Evolutionary conservation across 2,329 filamentous ascomycete species (phyloP), one percentile per base, ranked within the genome.

Genomic region (Trichoderma aggressivum): DNA sequence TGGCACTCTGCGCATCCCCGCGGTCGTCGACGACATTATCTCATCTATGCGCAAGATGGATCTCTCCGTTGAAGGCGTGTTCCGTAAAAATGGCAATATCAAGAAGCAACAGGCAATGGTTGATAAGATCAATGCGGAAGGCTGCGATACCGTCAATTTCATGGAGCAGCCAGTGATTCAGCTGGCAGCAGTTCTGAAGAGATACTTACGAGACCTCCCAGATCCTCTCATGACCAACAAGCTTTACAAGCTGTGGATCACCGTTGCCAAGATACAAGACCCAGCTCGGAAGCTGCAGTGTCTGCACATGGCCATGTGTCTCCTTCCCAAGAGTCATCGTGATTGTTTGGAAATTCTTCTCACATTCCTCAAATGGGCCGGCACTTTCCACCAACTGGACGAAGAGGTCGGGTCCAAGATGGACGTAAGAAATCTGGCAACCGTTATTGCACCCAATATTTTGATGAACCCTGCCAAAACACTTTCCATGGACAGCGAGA

Each of bases 51-150:
- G 94, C 76, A 96, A 95, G 81, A 98, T 99, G 94, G 96, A 99
- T 80, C 94, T 99, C 84, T 98, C 95, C 2, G 94, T 99, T 1
- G 96, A 99, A 81, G 96, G 96, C 77, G 94, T 99, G 26, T 99
- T 99, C 88, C 91, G 96, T 76, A 99, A 99, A 87, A 99, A 98
- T 77, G 96, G 96, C 76, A 99, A 98, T 81, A 98, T 99, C 83
- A 95, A 96, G 81, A 93, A 94, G 75, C 86, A 98, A 58, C 93
- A 92, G 75, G 94, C 97, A 73, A 86, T 97, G 7, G 91, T 94
- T 50, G 93, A 97, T 70, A 86, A 91, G 76, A 94, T 99, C 74
- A 96, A 99, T 80, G 89, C 89, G 58, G 91, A 94, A 68, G 95
- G 94, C 55, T 93, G 92, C 72, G 94, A 97, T 74, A 89, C 91